Percentiles rank a stretch among this genome's conserved stretches.
These are phyloP conservation scores for Nothopassalora personata DNA, from an alignment of 2,329 filamentous ascomycete species.

Conservation along the genomic window DNA sequence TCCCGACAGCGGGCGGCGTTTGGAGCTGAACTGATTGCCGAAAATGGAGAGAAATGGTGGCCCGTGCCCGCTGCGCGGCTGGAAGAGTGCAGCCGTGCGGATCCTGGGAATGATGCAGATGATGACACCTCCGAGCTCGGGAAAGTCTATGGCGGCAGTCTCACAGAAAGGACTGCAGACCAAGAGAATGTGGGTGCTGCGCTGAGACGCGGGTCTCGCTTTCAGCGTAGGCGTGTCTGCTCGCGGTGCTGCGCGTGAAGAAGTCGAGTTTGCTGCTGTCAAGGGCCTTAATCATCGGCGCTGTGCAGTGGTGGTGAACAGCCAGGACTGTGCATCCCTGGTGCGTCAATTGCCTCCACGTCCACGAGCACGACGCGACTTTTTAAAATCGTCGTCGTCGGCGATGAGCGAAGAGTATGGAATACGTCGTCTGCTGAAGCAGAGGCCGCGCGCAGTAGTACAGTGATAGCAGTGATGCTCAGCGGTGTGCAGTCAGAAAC, in stretches of 20 bases:
- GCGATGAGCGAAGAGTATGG: slow-evolving; percentile 11
- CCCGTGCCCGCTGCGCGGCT: slow-evolving; percentile 2
- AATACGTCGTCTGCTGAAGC: slow-evolving; percentile 11
- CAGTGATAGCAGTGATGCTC: slow-evolving; percentile 3
- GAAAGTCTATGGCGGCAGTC: slow-evolving; percentile 5
- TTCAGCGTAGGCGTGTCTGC: not conserved
- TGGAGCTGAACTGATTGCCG: slow-evolving; percentile 3
- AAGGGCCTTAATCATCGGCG: not conserved
- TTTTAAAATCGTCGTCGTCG: slow-evolving; percentile 19
- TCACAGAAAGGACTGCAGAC: not conserved
- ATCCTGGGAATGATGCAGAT: slow-evolving; percentile 2
- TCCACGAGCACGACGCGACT: slow-evolving; percentile 19
- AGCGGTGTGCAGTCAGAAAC: slow-evolving; percentile 11
- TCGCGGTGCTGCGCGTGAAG: not conserved
- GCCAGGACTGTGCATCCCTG: slow-evolving; percentile 8
- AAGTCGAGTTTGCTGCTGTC: not conserved
- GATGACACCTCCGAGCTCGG: slow-evolving; percentile 2
- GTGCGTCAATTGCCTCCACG: slow-evolving; percentile 5
- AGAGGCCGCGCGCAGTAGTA: slow-evolving; percentile 12
- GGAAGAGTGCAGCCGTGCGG: not conserved
- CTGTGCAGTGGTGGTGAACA: not conserved
- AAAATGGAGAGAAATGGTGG: slow-evolving; percentile 4
- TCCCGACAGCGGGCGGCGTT: slow-evolving; percentile 3
- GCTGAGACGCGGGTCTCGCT: not conserved
- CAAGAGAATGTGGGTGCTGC: not conserved